Conservation (phyloP, 2,329 filamentous ascomycete species). For the Alternaria ventricosa region DNA sequence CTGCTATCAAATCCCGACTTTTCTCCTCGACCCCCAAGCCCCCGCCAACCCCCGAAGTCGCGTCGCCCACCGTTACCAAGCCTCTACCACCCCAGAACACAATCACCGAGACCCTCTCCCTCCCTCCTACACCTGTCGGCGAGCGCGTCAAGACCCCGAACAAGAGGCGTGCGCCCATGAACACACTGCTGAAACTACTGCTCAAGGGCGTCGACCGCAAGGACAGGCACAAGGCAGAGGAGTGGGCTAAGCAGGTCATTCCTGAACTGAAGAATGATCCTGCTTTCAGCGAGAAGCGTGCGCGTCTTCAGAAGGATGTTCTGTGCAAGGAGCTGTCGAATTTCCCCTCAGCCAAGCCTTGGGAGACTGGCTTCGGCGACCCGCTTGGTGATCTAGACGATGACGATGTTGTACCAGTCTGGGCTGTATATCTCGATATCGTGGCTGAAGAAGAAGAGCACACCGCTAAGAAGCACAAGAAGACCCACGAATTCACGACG, state of each 20-base stretch:
- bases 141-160: conserved; percentile 27
- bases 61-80: conserved; percentile 17
- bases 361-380: conserved; percentile 41
- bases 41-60: conserved; percentile 2
- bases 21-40: conserved; percentile 14
- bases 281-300: conserved; percentile 37
- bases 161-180: conserved; percentile 23
- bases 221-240: conserved; percentile 27
- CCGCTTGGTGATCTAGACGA: conserved; percentile 36
- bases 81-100: conserved; percentile 19
- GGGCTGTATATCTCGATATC: conserved; percentile 39
- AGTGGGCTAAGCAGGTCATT: conserved; percentile 35
- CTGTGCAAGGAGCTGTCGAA: conserved; percentile 33
- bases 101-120: conserved; percentile 30
- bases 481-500: conserved; percentile 8
- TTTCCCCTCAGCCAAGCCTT: conserved; percentile 41
- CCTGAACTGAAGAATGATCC: conserved; percentile 25
- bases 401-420: conserved; percentile 36
- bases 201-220: conserved; percentile 26
- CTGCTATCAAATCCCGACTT: conserved; percentile 28
- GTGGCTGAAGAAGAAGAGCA: conserved; percentile 30
- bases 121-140: conserved; percentile 37
- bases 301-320: conserved; percentile 33
- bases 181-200: conserved; percentile 24
- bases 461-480: conserved; percentile 33